Percentiles rank a stretch among this genome's conserved stretches.
Conservation (phyloP, 1,284 basidiomycete species). For the Sphaerobolus stellatus region DNA sequence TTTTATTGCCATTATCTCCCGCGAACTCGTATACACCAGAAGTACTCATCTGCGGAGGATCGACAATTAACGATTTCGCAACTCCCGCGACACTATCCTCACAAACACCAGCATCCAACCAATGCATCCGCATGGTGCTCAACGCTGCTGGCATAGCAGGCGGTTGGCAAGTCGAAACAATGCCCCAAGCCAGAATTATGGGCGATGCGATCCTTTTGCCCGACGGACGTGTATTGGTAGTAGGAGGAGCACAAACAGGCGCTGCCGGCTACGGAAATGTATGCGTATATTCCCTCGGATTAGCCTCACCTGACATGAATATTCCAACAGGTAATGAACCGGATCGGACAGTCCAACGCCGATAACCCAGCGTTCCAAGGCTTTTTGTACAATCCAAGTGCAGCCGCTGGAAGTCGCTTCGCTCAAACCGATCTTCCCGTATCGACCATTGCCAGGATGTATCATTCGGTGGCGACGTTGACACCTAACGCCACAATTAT, state of each 20-base stretch:
- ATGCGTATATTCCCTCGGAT: neutral
- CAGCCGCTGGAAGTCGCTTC: conserved; percentile 35
- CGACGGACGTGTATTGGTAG: conserved; percentile 36
- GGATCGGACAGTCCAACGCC: conserved; percentile 34
- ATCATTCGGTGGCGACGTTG: conserved; percentile 31
- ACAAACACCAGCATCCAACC: conserved; percentile 24
- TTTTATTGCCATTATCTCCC: conserved; percentile 31
- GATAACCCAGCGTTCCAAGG: conserved; percentile 39
- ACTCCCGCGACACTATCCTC: conserved; percentile 20
- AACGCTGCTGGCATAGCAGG: conserved; percentile 25
- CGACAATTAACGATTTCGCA: conserved; percentile 24
- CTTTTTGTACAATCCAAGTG: conserved; percentile 39
- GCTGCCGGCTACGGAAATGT: conserved; percentile 30
- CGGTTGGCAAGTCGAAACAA: conserved; percentile 31
- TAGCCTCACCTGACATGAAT: conserved; percentile 32
- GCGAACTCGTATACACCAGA: conserved; percentile 31
- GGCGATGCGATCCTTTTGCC: conserved; percentile 37
- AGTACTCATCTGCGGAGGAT: conserved; percentile 37
- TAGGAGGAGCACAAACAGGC: conserved; percentile 32
- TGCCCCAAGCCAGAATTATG: conserved; percentile 33
- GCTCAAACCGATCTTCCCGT: conserved; percentile 29
- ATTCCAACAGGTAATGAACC: conserved; percentile 21
- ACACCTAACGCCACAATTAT: conserved; percentile 27
- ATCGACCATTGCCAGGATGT: conserved; percentile 39
- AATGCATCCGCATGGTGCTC: conserved; percentile 32